These are phyloP conservation scores for Phytopythium ostracodes DNA, from an alignment of 352 stramenopile genomes.

Conservation along the genomic window DNA sequence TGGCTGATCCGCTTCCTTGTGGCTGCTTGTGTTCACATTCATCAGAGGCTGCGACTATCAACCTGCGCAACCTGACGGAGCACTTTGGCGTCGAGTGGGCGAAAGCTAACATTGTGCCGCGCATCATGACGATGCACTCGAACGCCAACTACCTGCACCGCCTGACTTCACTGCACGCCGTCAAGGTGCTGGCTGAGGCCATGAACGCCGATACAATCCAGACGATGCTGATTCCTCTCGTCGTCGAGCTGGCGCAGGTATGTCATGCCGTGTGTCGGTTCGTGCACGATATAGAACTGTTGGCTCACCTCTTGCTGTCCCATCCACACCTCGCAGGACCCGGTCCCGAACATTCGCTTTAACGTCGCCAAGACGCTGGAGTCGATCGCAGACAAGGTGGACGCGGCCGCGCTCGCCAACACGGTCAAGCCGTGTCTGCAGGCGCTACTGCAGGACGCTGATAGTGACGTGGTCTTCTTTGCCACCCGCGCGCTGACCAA, in stretches of 20 bases:
- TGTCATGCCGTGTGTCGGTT: neutral
- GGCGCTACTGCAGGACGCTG: slow-evolving; percentile 85
- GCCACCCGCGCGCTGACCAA: slow-evolving; percentile 68
- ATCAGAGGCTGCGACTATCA: slow-evolving; percentile 91
- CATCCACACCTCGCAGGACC: slow-evolving; percentile 62
- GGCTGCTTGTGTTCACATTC: neutral
- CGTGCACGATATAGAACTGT: slow-evolving; percentile 19
- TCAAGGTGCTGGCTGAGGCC: slow-evolving; percentile 79
- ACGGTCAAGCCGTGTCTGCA: slow-evolving; percentile 86
- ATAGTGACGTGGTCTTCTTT: slow-evolving; percentile 95
- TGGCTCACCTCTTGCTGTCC: neutral
- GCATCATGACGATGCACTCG: slow-evolving; percentile 91
- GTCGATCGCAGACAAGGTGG: slow-evolving; percentile 77
- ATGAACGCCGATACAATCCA: slow-evolving; percentile 75
- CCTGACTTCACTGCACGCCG: slow-evolving; percentile 88
- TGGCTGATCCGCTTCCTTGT: neutral
- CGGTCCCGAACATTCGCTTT: slow-evolving; percentile 98
- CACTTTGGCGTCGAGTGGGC: slow-evolving; percentile 97
- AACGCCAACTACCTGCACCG: slow-evolving; percentile 94
- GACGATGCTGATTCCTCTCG: slow-evolving; percentile 89
- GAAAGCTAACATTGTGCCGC: slow-evolving; percentile 91
- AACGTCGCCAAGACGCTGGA: slow-evolving; percentile 97
- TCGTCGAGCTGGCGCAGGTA: slow-evolving; percentile 91
- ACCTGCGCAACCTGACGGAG: slow-evolving; percentile 92
- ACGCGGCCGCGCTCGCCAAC: slow-evolving; percentile 44